Conservation (phyloP, 1,139 yeast genomes). For the Blastobotrys proliferans region DNA sequence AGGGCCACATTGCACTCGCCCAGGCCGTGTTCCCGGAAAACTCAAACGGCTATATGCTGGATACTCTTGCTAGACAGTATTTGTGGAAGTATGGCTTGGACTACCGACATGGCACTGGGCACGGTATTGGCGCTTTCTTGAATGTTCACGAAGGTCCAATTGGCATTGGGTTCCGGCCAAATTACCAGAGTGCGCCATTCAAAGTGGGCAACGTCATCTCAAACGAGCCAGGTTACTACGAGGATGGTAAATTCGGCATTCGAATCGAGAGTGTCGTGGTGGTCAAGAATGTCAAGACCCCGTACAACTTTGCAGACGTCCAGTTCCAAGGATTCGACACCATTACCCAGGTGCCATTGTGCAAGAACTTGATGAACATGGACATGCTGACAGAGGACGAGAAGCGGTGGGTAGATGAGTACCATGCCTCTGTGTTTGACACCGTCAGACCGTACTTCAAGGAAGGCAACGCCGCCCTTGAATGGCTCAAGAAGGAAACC, state of each 20-base stretch:
- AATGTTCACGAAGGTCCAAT: slow-evolving; percentile 98
- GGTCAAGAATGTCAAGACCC: slow-evolving; percentile 48
- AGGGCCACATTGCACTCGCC: slow-evolving; percentile 85
- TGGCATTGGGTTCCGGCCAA: slow-evolving; percentile 73
- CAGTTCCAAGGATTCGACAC: slow-evolving; percentile 75
- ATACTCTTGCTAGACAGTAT: slow-evolving; percentile 82
- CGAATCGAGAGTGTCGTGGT: slow-evolving; percentile 81
- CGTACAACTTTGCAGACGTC: slow-evolving; percentile 45
- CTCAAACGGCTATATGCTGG: slow-evolving; percentile 78
- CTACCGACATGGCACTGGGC: slow-evolving; percentile 96
- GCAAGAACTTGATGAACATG: slow-evolving; percentile 60
- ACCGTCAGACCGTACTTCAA: slow-evolving; percentile 47
- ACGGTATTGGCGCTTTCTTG: slow-evolving; percentile 89
- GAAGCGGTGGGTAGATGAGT: slow-evolving; percentile 60
- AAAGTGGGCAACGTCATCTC: slow-evolving; percentile 76
- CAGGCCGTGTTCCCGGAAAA: slow-evolving; percentile 79
- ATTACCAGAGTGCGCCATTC: slow-evolving; percentile 38
- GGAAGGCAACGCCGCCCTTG: slow-evolving; percentile 44
- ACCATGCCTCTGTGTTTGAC: slow-evolving; percentile 61
- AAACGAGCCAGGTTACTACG: slow-evolving; percentile 95
- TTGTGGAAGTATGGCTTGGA: slow-evolving; percentile 87
- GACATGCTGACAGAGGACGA: slow-evolving; percentile 60
- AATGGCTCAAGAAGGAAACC: slow-evolving; percentile 79
- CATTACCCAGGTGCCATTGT: slow-evolving; percentile 83
- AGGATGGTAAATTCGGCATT: slow-evolving; percentile 89